Conservation (phyloP, 352 stramenopile genomes). For the Chrysophaeum taylorii region DNA sequence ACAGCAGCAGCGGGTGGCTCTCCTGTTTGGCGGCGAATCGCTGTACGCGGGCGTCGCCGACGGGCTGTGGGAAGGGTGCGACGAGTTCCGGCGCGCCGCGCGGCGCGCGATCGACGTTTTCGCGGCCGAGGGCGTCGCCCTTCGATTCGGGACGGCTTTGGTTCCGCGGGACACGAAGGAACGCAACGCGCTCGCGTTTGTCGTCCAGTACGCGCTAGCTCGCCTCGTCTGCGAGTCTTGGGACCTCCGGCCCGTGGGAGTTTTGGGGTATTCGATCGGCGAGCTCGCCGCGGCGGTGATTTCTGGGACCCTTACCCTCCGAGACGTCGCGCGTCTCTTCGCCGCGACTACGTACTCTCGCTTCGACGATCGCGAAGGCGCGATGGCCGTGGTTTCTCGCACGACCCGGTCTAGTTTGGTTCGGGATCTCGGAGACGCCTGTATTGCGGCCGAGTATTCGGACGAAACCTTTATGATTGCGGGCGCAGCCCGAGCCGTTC, state of each 20-base stretch:
- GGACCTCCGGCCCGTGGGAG: background rate
- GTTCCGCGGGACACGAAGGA: too few relatives aligned
- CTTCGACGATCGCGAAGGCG: background rate
- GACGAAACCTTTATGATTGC: background rate
- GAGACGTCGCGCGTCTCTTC: background rate
- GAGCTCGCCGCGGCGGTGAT: background rate
- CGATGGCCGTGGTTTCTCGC: background rate
- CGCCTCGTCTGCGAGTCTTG: background rate
- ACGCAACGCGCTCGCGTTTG: background rate
- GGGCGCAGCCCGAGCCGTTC: background rate
- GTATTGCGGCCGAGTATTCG: background rate
- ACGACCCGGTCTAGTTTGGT: too few relatives aligned
- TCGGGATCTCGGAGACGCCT: too few relatives aligned
- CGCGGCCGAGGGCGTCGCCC: background rate
- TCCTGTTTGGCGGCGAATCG: background rate
- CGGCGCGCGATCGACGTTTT: background rate
- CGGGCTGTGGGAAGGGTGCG: background rate
- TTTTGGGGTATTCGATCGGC: constrained; percentile 2
- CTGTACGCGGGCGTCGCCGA: background rate
- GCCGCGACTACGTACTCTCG: background rate
- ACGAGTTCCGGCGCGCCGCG: background rate
- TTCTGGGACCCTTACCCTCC: background rate
- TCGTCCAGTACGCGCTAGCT: background rate
- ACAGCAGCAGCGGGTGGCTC: background rate
- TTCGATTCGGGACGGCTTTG: too few relatives aligned